A percentile compares a stretch with the other conserved stretches of the same genome.
These are phyloP conservation scores for Solanum pennellii DNA, from an alignment of 257 asterid species.

Conservation along the genomic window DNA sequence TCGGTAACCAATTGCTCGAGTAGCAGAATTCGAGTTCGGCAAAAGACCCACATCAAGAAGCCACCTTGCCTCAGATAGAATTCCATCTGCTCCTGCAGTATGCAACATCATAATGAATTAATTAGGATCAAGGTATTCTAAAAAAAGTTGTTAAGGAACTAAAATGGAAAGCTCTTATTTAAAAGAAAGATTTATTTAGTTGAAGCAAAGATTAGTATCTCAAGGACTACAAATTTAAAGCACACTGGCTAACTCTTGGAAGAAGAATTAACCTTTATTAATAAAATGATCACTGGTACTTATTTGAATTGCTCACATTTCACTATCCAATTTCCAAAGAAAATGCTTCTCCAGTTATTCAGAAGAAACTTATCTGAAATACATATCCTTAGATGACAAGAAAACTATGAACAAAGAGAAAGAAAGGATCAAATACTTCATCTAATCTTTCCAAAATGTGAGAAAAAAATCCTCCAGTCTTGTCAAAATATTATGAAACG, in stretches of 20 bases:
- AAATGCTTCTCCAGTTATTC: not conserved
- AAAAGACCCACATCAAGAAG: constrained; percentile 84
- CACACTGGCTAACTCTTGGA: not conserved
- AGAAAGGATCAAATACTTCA: not conserved
- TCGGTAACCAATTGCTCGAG: constrained; percentile 95
- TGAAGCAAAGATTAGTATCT: not conserved
- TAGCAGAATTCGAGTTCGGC: constrained; percentile 82
- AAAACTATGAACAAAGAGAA: not conserved
- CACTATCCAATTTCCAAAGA: not conserved
- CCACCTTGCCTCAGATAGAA: constrained; percentile 79
- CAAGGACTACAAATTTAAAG: not conserved
- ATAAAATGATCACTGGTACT: not conserved
- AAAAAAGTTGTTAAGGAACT: not conserved
- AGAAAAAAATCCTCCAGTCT: not conserved
- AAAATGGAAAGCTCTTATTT: not conserved
- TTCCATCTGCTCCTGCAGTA: constrained; percentile 46
- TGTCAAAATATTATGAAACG: not conserved
- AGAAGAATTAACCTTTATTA: not conserved
- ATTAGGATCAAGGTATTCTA: not conserved
- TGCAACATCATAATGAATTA: not conserved
- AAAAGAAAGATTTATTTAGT: not conserved
- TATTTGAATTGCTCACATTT: not conserved
- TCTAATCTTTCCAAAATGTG: not conserved
- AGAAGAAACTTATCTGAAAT: not conserved
- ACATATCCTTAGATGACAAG: not conserved